Evolutionary conservation across 2,329 filamentous ascomycete species (phyloP), one percentile per base, ranked within the genome.

Genomic region (Septoria petroselini): DNA sequence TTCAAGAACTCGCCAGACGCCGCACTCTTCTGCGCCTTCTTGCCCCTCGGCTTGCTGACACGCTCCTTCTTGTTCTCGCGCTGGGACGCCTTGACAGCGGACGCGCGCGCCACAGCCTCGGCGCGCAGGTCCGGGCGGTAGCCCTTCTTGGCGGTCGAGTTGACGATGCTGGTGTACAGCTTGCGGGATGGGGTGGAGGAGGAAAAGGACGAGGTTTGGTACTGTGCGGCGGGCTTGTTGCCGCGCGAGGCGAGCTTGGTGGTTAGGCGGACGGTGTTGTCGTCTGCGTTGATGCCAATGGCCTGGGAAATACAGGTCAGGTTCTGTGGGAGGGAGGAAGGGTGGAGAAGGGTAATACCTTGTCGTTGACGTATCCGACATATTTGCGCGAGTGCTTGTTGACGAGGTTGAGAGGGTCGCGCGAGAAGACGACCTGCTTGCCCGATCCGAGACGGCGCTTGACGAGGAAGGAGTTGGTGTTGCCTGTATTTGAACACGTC

Each of bases 381-480:
- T 95, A 82, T 88, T 95, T 97, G 78, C 88, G 86, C 66, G 81
- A 84, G 80, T 95, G 86, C 76, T 85, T 79, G 85, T 96, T 97
- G 73, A 77, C 80, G 75, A 97, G 76, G 83, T 97, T 98, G 64
- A 96, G 77, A 67, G 91, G 88, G 72, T 97, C 91, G 66, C 87
- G 86, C 65, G 91, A 97, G 82, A 98, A 90, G 76, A 88, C 86
- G 65, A 86, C 79, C 37, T 41, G 35, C 37, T 48, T 48, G 72
- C 88, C 86, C 69, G 88, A 90, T 68, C 79, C 79, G 66, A 76
- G 75, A 71, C 83, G 85, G 78, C 88, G 86, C 86, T 95, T 95
- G 73, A 91, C 87, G 72, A 95, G 85, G 82, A 79, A 95, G 71
- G 88, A 77, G 79, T 94, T 95, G 78, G 89, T 83, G 78, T 76